These are phyloP conservation scores for Ephemerocybe angulata DNA, from an alignment of 768 basidiomycete species.

Conservation along the genomic window DNA sequence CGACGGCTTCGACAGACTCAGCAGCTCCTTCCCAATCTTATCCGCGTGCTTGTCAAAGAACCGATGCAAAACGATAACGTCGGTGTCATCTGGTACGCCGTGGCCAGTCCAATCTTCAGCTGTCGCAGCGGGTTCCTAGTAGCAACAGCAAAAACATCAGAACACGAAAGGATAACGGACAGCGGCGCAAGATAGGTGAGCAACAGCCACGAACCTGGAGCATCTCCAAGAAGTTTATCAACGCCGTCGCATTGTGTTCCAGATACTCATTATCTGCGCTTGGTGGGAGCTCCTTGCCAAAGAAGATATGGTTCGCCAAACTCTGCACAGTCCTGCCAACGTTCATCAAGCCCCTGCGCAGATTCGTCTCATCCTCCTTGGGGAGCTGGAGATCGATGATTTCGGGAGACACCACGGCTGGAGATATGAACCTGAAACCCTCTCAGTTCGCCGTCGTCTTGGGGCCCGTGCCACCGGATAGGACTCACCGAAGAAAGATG, in stretches of 20 bases:
- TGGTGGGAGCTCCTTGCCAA: slow-evolving; percentile 90
- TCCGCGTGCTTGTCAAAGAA: slow-evolving; percentile 84
- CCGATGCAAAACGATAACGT: slow-evolving; percentile 77
- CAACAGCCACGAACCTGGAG: slow-evolving; percentile 50
- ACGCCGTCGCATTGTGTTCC: slow-evolving; percentile 60
- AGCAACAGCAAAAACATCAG: too few relatives aligned
- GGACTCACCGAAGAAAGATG: slow-evolving; percentile 81
- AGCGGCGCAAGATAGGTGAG: too few relatives aligned
- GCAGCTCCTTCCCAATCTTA: slow-evolving; percentile 82
- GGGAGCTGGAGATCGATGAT: slow-evolving; percentile 80
- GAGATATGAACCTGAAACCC: slow-evolving; percentile 84
- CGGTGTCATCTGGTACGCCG: slow-evolving; percentile 76
- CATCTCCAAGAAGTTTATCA: slow-evolving; percentile 75
- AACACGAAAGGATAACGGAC: too few relatives aligned
- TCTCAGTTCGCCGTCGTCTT: too few relatives aligned
- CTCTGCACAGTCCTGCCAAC: slow-evolving; percentile 93
- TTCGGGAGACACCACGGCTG: slow-evolving; percentile 84
- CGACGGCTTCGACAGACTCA: slow-evolving; percentile 63
- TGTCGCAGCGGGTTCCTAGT: slow-evolving; percentile 29
- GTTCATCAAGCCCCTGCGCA: slow-evolving; percentile 77
- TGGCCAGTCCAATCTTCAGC: slow-evolving; percentile 69
- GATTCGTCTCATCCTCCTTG: slow-evolving; percentile 44
- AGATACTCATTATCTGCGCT: slow-evolving; percentile 74
- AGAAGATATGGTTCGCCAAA: slow-evolving; percentile 90
- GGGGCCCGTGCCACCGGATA: too few relatives aligned